Evolutionary conservation across 169 alveolate species (phyloP).

Genomic region (Plasmodium relictum): DNA sequence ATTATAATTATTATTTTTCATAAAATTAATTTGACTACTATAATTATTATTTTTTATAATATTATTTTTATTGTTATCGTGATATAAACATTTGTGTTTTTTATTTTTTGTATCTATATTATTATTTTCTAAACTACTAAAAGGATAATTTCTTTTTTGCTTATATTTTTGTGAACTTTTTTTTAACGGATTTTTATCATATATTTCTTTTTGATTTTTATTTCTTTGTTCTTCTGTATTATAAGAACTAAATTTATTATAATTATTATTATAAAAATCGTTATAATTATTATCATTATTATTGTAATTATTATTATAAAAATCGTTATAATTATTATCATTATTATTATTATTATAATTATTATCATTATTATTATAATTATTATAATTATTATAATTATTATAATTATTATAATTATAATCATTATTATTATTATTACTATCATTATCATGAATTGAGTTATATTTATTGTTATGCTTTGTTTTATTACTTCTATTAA

Average conservation of each 20-base stretch:
- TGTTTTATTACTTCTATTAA: not conserved
- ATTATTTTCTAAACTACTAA: not conserved
- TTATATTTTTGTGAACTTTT: not conserved
- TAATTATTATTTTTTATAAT: not conserved
- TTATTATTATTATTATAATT: conserved; percentile 3
- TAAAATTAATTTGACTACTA: not conserved
- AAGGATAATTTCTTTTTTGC: conserved; percentile 3
- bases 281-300: not conserved
- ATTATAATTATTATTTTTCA: not conserved
- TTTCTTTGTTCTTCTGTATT: not conserved
- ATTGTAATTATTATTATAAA: conserved; percentile 5
- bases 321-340: not conserved
- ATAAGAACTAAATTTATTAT: conserved; percentile 1
- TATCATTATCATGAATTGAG: not conserved
- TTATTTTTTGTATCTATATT: conserved; percentile 4
- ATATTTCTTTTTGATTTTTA: not conserved
- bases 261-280: not conserved
- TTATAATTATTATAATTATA: no score
- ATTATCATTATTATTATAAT: conserved; percentile 2
- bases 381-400: conserved; percentile 2
- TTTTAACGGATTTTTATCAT: not conserved
- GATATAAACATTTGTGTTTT: not conserved
- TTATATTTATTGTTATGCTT: not conserved
- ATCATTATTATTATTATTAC: not conserved
- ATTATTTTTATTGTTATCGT: conserved; percentile 3